phyloP scores from a whole-genome alignment of 345 rosid species.

The Arabidopsis suecica region DNA sequence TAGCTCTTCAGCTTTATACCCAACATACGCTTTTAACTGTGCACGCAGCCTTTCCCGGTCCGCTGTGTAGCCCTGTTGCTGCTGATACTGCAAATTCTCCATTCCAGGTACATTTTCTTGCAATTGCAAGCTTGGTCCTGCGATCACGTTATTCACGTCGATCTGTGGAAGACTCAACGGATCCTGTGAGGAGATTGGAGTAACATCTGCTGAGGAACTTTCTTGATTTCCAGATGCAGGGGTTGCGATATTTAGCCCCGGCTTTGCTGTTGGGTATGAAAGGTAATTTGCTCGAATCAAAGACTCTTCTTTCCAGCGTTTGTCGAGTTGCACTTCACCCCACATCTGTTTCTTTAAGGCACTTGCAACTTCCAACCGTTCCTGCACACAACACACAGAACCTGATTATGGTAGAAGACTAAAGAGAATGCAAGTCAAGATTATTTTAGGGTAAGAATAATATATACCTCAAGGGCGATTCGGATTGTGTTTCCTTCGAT shows the following conservation, averaged over 20 bases:
- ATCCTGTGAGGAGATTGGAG: constrained; percentile 54
- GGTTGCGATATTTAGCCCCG: constrained; percentile 49
- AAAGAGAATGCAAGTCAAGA: constrained; percentile 7
- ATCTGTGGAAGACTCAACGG: constrained; percentile 47
- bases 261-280: constrained; percentile 52
- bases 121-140: constrained; percentile 58
- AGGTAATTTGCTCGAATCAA: constrained; percentile 54
- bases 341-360: constrained; percentile 91
- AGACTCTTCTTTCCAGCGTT: constrained; percentile 84
- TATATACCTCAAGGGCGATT: constrained; percentile 59
- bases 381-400: constrained; percentile 56
- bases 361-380: constrained; percentile 88
- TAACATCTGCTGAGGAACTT: constrained; percentile 52
- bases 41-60: constrained; percentile 77
- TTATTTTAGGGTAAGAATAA: neutral
- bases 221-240: constrained; percentile 53
- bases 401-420: constrained; percentile 21
- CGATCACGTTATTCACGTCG: constrained; percentile 45
- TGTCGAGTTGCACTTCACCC: constrained; percentile 91
- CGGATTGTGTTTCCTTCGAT: constrained; percentile 81
- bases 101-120: constrained; percentile 60
- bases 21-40: constrained; percentile 71
- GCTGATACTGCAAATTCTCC: constrained; percentile 63
- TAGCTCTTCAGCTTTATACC: constrained; percentile 84
- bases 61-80: constrained; percentile 63